These are phyloP conservation scores for Suhomyces pyralidae DNA, from an alignment of 805 yeast species.

Conservation along the genomic window DNA sequence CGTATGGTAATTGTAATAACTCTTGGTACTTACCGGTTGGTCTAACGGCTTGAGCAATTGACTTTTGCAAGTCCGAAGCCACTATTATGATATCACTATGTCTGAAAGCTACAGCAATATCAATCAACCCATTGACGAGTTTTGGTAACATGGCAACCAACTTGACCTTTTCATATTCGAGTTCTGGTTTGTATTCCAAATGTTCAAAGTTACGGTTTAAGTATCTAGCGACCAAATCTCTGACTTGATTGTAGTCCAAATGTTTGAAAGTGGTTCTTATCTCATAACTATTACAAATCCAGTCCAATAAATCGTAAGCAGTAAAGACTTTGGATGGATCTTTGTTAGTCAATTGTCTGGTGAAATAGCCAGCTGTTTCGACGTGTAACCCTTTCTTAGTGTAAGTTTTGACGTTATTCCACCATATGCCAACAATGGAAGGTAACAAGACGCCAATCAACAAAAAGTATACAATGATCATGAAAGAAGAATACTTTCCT, in stretches of 20 bases:
- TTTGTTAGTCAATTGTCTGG: constrained; percentile 68
- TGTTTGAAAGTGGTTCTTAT: constrained; percentile 43
- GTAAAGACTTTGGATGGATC: constrained; percentile 67
- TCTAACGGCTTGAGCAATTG: constrained; percentile 72
- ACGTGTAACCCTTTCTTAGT: constrained; percentile 83
- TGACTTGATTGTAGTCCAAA: constrained; percentile 46
- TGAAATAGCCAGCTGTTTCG: constrained; percentile 76
- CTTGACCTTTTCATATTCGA: constrained; percentile 44
- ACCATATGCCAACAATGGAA: constrained; percentile 79
- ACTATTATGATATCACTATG: constrained; percentile 59
- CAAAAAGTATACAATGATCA: constrained; percentile 60
- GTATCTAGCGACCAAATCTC: constrained; percentile 53
- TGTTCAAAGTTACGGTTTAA: constrained; percentile 47
- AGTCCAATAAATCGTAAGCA: constrained; percentile 52
- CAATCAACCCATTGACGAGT: constrained; percentile 69
- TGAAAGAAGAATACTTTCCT: constrained; percentile 65
- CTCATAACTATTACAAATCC: constrained; percentile 69
- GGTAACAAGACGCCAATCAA: constrained; percentile 81
- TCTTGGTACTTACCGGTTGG: constrained; percentile 54
- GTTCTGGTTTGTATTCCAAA: constrained; percentile 16
- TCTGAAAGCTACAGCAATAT: constrained; percentile 79
- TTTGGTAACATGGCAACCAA: constrained; percentile 63
- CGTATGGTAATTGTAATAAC: constrained; percentile 78
- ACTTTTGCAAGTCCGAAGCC: constrained; percentile 65
- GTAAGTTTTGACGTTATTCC: constrained; percentile 75